A percentile compares a stretch with the other conserved stretches of the same genome.
Conservation (phyloP, 805 yeast species). For the Sugiyamaella smithiae region DNA sequence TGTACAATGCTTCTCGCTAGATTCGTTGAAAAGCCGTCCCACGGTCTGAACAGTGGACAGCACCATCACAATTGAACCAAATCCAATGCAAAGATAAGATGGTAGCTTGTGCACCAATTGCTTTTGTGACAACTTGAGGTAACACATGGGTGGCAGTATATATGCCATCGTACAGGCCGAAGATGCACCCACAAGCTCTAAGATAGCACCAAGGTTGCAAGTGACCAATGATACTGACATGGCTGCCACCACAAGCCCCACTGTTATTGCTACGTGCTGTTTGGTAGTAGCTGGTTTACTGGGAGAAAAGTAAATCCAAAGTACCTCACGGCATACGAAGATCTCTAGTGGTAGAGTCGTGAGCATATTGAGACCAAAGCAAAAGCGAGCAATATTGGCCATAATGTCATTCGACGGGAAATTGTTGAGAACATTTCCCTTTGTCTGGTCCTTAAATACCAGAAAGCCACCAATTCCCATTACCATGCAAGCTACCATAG, state of each 20-base stretch:
- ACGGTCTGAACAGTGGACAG: constrained; percentile 78
- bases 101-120: constrained; percentile 52
- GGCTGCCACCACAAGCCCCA: constrained; percentile 60
- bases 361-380: constrained; percentile 88
- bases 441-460: constrained; percentile 71
- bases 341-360: constrained; percentile 89
- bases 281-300: constrained; percentile 16
- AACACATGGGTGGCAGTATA: constrained; percentile 85
- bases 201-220: constrained; percentile 83
- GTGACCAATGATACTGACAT: constrained; percentile 76
- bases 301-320: constrained; percentile 56
- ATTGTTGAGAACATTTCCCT: constrained; percentile 86
- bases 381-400: constrained; percentile 82
- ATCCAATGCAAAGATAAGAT: constrained; percentile 56
- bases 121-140: constrained; percentile 56
- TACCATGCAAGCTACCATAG: constrained; percentile 71
- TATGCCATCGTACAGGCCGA: constrained; percentile 92
- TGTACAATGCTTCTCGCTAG: constrained; percentile 51
- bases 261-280: constrained; percentile 64
- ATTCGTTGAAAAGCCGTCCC: constrained; percentile 40
- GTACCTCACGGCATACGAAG: constrained; percentile 84
- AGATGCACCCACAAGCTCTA: constrained; percentile 89
- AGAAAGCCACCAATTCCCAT: constrained; percentile 80
- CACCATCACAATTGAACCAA: constrained; percentile 77
- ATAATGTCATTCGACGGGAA: constrained; percentile 71